A percentile compares a stretch with the other conserved stretches of the same genome.
Evolutionary conservation across 225 moss, liverwort and hornwort genomes (phyloP).

Genomic region (Sphagnum contortum): DNA sequence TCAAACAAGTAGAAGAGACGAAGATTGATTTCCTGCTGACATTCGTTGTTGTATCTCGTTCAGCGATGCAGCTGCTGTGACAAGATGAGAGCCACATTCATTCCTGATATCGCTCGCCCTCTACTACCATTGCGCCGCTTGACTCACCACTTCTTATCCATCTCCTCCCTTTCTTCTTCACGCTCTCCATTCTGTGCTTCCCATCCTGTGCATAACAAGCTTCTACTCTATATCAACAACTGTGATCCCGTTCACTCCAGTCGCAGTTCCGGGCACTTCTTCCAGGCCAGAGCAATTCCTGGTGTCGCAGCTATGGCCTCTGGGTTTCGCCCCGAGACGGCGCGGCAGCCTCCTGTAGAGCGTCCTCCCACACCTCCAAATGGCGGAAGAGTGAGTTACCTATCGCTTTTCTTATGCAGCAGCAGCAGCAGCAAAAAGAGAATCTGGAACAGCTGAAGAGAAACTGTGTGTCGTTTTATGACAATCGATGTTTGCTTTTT

Average conservation of each 20-base stretch:
- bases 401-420: background rate
- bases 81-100: constrained; percentile 40
- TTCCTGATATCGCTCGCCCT: constrained; percentile 14
- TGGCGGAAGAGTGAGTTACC: constrained; percentile 35
- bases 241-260: constrained; percentile 6
- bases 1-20: too few species aligned
- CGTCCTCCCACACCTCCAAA: constrained; percentile 42
- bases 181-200: background rate
- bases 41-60: background rate
- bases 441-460: background rate
- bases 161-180: background rate
- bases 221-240: constrained; percentile 7
- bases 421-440: background rate
- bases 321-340: constrained; percentile 27
- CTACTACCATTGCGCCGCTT: constrained; percentile 4
- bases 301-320: constrained; percentile 32
- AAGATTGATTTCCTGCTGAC: too few species aligned
- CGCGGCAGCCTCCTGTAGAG: constrained; percentile 44
- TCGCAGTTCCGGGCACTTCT: constrained; percentile 8
- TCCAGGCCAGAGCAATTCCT: constrained; percentile 6
- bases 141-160: constrained; percentile 4
- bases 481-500: background rate
- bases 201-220: background rate
- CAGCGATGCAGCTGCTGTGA: background rate
- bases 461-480: background rate